Evolutionary conservation across 164 flowering plant species (phyloP), one percentile per base, ranked within the genome.

Genomic region (Macadamia tetraphylla): DNA sequence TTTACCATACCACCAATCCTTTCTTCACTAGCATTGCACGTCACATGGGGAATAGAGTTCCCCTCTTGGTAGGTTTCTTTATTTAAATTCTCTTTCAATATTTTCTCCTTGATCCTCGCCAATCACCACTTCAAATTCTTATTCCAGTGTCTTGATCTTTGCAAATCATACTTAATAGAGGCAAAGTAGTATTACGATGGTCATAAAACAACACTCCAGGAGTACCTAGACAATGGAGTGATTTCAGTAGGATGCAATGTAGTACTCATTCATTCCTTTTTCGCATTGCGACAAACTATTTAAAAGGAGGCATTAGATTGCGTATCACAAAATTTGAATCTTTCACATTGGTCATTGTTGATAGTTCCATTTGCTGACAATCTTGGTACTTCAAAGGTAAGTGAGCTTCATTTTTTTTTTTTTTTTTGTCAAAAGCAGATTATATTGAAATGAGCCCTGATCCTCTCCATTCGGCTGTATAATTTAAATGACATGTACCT

Each of bases 121-220:
- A 23, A 23, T 23, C 23, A 23, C 23, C 23, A 23, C 23, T 43
- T 43, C 13, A 46, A 8, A 9, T 46, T 46, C 7, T 46, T 9
- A 46, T 46, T 46, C 9, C 13, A 85, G 88, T 85, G 87, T 84
- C 71, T 72, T 64, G 78, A 70, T 18, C 74, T 81, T 60, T 81
- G 85, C 42, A 74, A 78, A 58, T 46, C 84, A 29, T 60, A 77
- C 69, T 51, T 77, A 9, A 67, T 69, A 68, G 89, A 85, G 66
- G 85, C 89, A 61, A 71, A 75, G 60, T 85, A 87, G 87, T 70
- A 71, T 51, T 65, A 68, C 59, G 65, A 17, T 32, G 81, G 80
- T 12, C 62, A 81, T 31, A 77, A 63, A 6, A 85, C 89, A 63
- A 60, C 77, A 1, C 63, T 82, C 9, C 51, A 73, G 29, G 85